Percentiles rank a stretch among this genome's conserved stretches.
These are phyloP conservation scores for Globisporangium nodosum DNA, from an alignment of 352 stramenopile genomes.

Conservation along the genomic window DNA sequence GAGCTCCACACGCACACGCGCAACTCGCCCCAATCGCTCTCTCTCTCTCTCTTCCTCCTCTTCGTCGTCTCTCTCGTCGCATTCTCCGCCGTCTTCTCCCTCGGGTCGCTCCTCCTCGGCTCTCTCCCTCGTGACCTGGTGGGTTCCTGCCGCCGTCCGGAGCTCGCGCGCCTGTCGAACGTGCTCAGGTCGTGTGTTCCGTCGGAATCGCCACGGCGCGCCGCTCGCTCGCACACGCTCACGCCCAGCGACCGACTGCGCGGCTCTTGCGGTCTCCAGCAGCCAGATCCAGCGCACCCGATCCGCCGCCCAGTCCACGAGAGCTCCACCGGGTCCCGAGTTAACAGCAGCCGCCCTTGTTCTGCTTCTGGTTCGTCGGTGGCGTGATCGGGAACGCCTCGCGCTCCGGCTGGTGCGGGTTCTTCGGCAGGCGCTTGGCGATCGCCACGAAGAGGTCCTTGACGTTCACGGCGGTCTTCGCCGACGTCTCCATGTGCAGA, in stretches of 20 bases:
- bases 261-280: too few species aligned
- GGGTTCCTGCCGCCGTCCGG: too few species aligned
- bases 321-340: not conserved
- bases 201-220: too few species aligned
- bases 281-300: too few species aligned
- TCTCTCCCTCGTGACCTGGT: not conserved
- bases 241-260: too few species aligned
- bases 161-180: too few species aligned
- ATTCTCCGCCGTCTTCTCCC: constrained; percentile 15
- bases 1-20: not conserved
- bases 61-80: not conserved
- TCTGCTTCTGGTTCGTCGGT: constrained; percentile 61
- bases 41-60: not conserved
- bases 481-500: constrained; percentile 98
- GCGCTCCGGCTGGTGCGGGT: constrained; percentile 69
- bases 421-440: constrained; percentile 81
- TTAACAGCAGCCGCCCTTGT: constrained; percentile 81
- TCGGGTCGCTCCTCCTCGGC: constrained; percentile 5
- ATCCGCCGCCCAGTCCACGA: too few species aligned
- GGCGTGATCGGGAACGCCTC: constrained; percentile 84
- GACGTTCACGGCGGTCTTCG: constrained; percentile 99
- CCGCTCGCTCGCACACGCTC: too few species aligned
- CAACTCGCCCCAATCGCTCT: not conserved
- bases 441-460: constrained; percentile 99
- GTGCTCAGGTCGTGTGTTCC: not conserved